Base-by-base conservation (phyloP, 2,329 filamentous ascomycete genomes). In the Grosmannia clavigera region DNA sequence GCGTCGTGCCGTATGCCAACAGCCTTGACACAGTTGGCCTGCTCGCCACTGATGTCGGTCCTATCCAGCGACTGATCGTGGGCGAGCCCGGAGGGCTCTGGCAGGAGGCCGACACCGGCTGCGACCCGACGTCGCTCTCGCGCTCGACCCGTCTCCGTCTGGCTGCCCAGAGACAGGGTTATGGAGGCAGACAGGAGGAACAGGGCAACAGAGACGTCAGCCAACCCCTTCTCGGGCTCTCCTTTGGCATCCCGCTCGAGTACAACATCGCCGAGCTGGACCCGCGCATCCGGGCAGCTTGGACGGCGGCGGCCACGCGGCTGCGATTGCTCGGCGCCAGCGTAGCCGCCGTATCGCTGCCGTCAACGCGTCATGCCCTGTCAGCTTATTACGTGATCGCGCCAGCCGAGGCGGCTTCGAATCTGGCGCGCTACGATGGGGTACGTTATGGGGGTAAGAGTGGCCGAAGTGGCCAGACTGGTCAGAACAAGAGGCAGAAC, bases 351-450 rank as follows among this genome's bases (percentile, higher is more conserved):
- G 81, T 97, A 19, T 90, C 87, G 2, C 78, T 99, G 5, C 92
- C 92, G 0, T 83, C 86, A 0, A 99, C 92, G 1, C 86, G 84
- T 63, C 85, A 89, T 65, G 92, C 94, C 0, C 81, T 99, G 0
- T 89, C 91, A 25, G 88, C 94, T 40, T 99, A 99, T 76, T 99
- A 99, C 72, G 82, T 99, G 60, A 84, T 99, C 60, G 95, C 94
- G 0, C 90, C 94, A 0, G 92, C 94, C 19, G 94, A 99, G 73
- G 94, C 94, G 3, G 90, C 90, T 1, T 97, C 92, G 19, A 99
- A 99, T 68, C 82, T 99, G 2, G 90, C 94, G 61, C 96, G 95
- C 71, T 99, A 96, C 71, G 95, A 99, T 67, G 94, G 94, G 25
- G 84, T 97, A n/a, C 87, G 94, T 12, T 99, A 95, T 72, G 94